Evolutionary conservation across 164 flowering plant genomes (phyloP).

Genomic region (Akebia trifoliata): DNA sequence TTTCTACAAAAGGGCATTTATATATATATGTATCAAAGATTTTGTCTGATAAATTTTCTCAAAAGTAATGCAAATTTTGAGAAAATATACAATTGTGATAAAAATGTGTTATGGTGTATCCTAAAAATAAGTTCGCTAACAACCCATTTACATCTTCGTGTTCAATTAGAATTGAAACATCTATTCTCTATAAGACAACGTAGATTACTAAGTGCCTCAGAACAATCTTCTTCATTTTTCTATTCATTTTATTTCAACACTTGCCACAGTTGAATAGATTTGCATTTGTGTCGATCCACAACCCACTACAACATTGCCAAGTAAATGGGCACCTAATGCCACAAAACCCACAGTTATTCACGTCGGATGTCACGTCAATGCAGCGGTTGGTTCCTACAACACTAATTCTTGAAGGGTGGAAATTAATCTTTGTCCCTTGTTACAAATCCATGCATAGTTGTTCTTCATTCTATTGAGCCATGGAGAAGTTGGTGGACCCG

Average conservation of each 20-base stretch:
- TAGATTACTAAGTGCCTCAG: no score
- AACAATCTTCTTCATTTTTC: no score
- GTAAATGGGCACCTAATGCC: slow-evolving; percentile 53
- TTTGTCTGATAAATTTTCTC: no score
- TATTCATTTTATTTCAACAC: slow-evolving; percentile 37
- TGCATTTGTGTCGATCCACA: slow-evolving; percentile 40
- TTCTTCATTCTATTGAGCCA: slow-evolving; percentile 34
- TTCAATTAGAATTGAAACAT: no score
- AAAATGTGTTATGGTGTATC: no score
- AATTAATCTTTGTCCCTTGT: slow-evolving; percentile 17
- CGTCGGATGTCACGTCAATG: slow-evolving; percentile 44
- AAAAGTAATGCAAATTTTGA: no score
- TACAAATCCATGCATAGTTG: slow-evolving; percentile 55
- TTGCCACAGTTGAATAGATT: slow-evolving; percentile 61
- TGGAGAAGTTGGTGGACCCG: slow-evolving; percentile 20
- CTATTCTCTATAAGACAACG: no score
- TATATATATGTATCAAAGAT: no score
- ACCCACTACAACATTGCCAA: slow-evolving; percentile 64
- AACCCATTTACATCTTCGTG: no score
- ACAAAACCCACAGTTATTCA: slow-evolving; percentile 61
- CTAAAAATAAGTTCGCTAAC: no score
- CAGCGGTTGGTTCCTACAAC: slow-evolving; percentile 65
- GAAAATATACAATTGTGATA: no score
- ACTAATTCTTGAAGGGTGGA: slow-evolving; percentile 26
- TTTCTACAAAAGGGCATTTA: no score